Evolutionary conservation across 768 basidiomycete species (phyloP), one percentile per base, ranked within the genome.

Genomic region (Arthromyces matolae): DNA sequence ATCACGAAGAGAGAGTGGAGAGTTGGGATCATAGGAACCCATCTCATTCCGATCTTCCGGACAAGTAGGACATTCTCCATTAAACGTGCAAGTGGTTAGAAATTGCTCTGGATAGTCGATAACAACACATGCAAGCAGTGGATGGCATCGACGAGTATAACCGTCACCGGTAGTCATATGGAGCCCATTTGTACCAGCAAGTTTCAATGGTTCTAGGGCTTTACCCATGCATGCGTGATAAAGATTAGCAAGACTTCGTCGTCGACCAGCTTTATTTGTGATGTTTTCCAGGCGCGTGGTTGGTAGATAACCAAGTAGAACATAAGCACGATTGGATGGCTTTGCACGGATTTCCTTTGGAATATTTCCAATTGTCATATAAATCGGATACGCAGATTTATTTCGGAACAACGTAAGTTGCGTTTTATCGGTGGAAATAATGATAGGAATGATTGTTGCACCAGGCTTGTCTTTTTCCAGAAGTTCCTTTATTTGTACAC

Each of bases 291-390:
- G 22, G 6, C 44, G 12, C 3, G 44, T 35, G 3, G 44, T 45
- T 35, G 42, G 42, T 2, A 43, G 29, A 22, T 43, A 49, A 31
- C 34, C 27, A 7, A 36, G 20, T 10, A 36, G 24, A 33, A 32
- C 27, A 56, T 0, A 75, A 0, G 64, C 71, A 9, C 56, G 63
- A 2, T 40, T 38, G 13, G 64, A 68, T 0, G 71, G 70, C 40
- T 71, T 60, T 1, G 68, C 59, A 1, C 64, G 63, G 10, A 73
- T 63, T 1, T 64, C 54, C 44, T 76, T 77, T 0, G 65, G 61
- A 8, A 78, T 60, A 45, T 77, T 77, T 1, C 74, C 75, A 42
- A 78, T 68, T 0, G 76, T 73, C 8, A 78, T 40, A 51, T 79
- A 79, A 0, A 78, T 64, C n/a, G n/a, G n/a, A n/a, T n/a, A n/a